phyloP scores from a whole-genome alignment of 306 rosid species.

The Vachellia pachyceras region DNA sequence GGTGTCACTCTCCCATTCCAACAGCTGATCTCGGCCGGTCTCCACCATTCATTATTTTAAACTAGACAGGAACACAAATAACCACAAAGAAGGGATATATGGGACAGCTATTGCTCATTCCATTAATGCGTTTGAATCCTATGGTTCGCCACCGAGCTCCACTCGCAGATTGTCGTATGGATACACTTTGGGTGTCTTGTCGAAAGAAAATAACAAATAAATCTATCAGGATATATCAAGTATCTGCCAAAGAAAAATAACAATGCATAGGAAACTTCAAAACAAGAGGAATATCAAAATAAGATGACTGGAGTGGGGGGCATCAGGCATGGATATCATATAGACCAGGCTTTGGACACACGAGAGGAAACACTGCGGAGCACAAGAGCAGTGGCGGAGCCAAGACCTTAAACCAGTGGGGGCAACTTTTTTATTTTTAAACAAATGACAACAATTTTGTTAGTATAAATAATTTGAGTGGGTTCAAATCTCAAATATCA shows the following conservation, averaged over 20 bases:
- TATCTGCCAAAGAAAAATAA: slow-evolving; percentile 2
- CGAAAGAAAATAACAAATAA: slow-evolving; percentile 27
- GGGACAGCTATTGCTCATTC: slow-evolving; percentile 37
- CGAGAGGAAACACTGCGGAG: neutral
- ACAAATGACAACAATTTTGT: too few relatives aligned
- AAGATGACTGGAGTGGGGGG: neutral
- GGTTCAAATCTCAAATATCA: too few relatives aligned
- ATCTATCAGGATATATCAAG: slow-evolving; percentile 30
- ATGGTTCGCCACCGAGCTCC: slow-evolving; percentile 94
- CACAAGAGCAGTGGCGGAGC: too few relatives aligned
- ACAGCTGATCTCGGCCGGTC: slow-evolving; percentile 36
- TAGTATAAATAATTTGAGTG: too few relatives aligned
- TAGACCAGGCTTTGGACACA: neutral
- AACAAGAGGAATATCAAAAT: slow-evolving; percentile 19
- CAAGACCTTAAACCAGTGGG: too few relatives aligned
- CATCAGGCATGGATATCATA: slow-evolving; percentile 17
- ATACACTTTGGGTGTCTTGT: slow-evolving; percentile 86
- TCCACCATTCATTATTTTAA: slow-evolving; percentile 48
- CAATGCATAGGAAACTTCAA: slow-evolving; percentile 23
- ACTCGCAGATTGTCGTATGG: slow-evolving; percentile 89
- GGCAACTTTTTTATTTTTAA: too few relatives aligned
- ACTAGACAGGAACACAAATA: slow-evolving; percentile 39
- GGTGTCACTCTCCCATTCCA: slow-evolving; percentile 26
- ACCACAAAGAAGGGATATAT: slow-evolving; percentile 40
- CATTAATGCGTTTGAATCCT: slow-evolving; percentile 36